Base-by-base conservation (phyloP, 495 filamentous ascomycete genomes). In the Cetradonia linearis region DNA sequence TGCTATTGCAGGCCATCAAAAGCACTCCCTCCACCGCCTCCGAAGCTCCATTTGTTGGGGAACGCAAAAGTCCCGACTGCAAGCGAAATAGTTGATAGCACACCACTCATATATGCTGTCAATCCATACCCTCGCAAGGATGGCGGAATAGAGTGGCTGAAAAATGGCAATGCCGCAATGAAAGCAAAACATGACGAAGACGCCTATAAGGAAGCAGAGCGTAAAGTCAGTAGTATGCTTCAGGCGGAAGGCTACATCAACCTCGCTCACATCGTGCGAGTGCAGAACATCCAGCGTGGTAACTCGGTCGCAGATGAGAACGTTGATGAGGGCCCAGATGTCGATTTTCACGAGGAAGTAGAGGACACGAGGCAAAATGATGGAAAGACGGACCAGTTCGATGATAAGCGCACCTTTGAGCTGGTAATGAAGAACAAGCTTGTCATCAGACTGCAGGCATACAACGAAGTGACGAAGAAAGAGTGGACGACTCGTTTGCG, bases 171-270 rank as follows among this genome's bases (percentile, higher is more conserved):
- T 57, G 59, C 70, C 37, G 71, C 74, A 18, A 72, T 69, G 38
- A 71, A 79, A 40, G 72, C 74, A 62, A 70, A 67, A 30, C 75
- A 80, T 31, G 81, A 86, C 63, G 77, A 82, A 58, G 79, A 83
- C 47, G 86, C 86, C 2, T 80, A 77, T 55, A 77, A 80, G 31
- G 84, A 88, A 63, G 72, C 76, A 1, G 77, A 83, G 55, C 77
- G 86, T 23, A 86, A 81, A 48, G 67, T 79, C 20, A 76, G 83
- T 60, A 85, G 83, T 27, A 70, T 86, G 27, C 70, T 76, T 40
- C 72, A 77, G 54, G 74, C 82, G 34, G 85, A 89, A 58, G 86
- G 86, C 3, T 84, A 83, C 65, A 81, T 89, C 56, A 79, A 88
- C 67, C 70, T 89, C 18, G 77, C 77, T 48, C 75, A 77, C 55